A percentile compares a stretch with the other conserved stretches of the same genome.
Conservation (phyloP, 2,329 filamentous ascomycete genomes). For the Aspergillus tubingensis region DNA sequence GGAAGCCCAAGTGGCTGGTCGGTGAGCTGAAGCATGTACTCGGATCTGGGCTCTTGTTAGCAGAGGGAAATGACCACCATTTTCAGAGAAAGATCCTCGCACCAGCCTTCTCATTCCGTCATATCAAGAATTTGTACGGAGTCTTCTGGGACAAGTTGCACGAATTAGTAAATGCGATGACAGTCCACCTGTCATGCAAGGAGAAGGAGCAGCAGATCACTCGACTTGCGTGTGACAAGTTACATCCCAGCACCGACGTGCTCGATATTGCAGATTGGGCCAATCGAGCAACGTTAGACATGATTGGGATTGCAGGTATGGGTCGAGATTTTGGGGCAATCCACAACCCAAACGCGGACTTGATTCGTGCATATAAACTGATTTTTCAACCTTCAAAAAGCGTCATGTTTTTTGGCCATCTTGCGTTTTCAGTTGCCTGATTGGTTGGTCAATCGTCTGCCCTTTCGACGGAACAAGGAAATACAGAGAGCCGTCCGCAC, state of each 20-base stretch:
- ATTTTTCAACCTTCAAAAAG: constrained; percentile 1
- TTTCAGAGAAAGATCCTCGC: not conserved
- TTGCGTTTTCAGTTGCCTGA: not conserved
- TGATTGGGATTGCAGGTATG: constrained; percentile 8
- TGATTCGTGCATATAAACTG: not conserved
- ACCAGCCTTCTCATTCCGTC: not conserved
- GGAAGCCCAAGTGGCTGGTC: not conserved
- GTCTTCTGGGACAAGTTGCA: not conserved
- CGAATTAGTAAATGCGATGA: not conserved
- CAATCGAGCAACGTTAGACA: constrained; percentile 3
- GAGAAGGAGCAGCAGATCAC: not conserved
- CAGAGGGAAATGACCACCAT: not conserved
- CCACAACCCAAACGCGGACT: not conserved
- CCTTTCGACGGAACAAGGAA: not conserved
- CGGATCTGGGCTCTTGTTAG: not conserved
- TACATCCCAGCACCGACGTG: not conserved
- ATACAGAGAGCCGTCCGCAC: not conserved
- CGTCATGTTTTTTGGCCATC: not conserved
- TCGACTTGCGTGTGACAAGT: too few species aligned
- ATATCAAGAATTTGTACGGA: not conserved
- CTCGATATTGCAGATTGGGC: constrained; percentile 5
- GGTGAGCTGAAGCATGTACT: not conserved
- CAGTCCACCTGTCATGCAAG: not conserved
- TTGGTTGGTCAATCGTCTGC: not conserved
- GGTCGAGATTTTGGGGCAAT: not conserved